Evolutionary conservation across 805 yeast species (phyloP), one percentile per base, ranked within the genome.

Genomic region (Metschnikowia hibisci): DNA sequence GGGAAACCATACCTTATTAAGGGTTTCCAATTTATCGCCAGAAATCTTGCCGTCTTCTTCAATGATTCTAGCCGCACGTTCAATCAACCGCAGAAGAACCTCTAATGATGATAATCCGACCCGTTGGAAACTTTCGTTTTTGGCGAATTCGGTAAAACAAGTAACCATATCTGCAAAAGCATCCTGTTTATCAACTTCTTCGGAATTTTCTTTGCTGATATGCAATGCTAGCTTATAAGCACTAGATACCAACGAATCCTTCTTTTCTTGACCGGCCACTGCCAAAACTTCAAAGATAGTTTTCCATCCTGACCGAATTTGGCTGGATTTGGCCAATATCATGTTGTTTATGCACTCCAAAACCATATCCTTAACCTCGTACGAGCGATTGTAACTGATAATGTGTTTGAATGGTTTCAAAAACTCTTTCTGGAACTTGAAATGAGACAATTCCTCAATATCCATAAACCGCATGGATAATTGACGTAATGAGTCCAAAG

Each of bases 381-480:
- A 61, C 25, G 83, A 80, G 11, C 73, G 73, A 48, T 87, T 85
- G 58, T 87, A 78, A 42, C 71, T 64, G 54, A 93, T 74, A 16
- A 89, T 82, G 58, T 82, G 82, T 52, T 84, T 87, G 64, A 90
- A 93, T 2, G 99, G 99, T 57, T 82, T 80, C 60, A 93, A 74
- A 57, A 93, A 95, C 59, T 91, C 97, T 55, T 84, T 84, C 63
- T 93, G 99, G 69, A 93, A 93, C 62, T 86, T 89, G 74, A 93
- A 93, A 57, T 95, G 96, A 0, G 97, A 77, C 62, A 93, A 77
- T 63, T 93, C 99, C 45, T 93, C 98, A 49, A 93, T 78, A 46
- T 88, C 95, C 56, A 93, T 78, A 62, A 93, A 95, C 55, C 98
- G 76, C 79, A 87, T 84, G 4, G 96, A 83, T 43, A 93, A 71